Base-by-base conservation (phyloP, 441 rosid species). In the Populus hybrid region DNA sequence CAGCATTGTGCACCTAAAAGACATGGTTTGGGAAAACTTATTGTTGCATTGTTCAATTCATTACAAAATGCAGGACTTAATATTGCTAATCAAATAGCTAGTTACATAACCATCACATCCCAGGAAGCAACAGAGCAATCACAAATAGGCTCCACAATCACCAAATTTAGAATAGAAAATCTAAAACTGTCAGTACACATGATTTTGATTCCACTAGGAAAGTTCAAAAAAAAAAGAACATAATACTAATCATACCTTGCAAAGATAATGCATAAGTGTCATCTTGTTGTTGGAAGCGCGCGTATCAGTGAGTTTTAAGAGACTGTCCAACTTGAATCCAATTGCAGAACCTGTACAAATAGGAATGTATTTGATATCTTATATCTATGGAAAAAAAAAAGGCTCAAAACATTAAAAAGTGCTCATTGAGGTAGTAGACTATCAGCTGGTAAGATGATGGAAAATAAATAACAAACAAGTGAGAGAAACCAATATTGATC, bases 271-370 rank as follows among this genome's bases (percentile, higher is more conserved):
- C 99, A 94, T 93, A 50, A 94, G 97, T 30, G 98, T 97, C 97
- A 93, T 94, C 89, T 91, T 94, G 89, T 84, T 94, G 78, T 88
- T 94, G 66, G 92, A 83, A 80, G 98, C 98, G 53, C 99, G 97
- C 28, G 97, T 94, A 82, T 97, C 99, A 10, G 91, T 83, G 72
- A 97, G 91, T 91, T 97, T 97, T 75, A 89, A 85, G 79, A 97
- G 92, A 86, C 99, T 94, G 83, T 97, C 99, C 88, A 97, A 81
- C 91, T 97, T 97, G 86, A 97, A 97, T 75, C 99, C 99, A 82
- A 97, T 79, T 18, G 99, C 98, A 84, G 99, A 86, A 84, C 99
- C 99, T 97, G 86, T 70, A 79, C 63, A 86, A 77, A 70, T 73
- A 21, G 69, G 71, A 82, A 30, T 77, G 70, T 57, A 78, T 72